Evolutionary conservation across 202 grass and related monocot species (phyloP).

Genomic region (Dendrocalamus latiflorus): DNA sequence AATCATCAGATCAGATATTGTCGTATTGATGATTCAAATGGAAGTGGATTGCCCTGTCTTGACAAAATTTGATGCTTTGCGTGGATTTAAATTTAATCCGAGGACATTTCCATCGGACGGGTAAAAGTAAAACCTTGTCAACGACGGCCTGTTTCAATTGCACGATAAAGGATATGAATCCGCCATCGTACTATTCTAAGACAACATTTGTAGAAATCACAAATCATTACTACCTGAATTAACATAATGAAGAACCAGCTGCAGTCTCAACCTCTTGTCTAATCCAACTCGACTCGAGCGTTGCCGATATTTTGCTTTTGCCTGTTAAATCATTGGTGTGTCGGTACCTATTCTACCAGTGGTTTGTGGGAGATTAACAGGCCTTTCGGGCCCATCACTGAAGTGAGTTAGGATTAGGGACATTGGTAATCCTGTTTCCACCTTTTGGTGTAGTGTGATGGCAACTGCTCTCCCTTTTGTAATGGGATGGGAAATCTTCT

Average conservation of each 20-base stretch:
- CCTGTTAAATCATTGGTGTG: background rate
- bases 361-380: background rate
- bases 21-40: background rate
- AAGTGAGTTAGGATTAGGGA: background rate
- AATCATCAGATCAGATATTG: background rate
- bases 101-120: too few species aligned
- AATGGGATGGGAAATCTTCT: conserved; percentile 26
- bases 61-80: background rate
- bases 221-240: background rate
- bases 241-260: background rate
- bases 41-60: background rate
- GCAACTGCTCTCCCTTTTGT: conserved; percentile 14
- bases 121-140: background rate
- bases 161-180: background rate
- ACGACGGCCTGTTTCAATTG: background rate
- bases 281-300: background rate
- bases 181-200: background rate
- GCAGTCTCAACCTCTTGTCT: background rate
- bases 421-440: background rate
- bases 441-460: conserved; percentile 2
- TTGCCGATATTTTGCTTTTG: background rate
- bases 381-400: background rate
- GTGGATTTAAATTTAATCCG: background rate
- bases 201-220: background rate
- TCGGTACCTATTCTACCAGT: background rate